These are phyloP conservation scores for Tilletia indica DNA, from an alignment of 1,284 basidiomycete genomes.

Conservation along the genomic window DNA sequence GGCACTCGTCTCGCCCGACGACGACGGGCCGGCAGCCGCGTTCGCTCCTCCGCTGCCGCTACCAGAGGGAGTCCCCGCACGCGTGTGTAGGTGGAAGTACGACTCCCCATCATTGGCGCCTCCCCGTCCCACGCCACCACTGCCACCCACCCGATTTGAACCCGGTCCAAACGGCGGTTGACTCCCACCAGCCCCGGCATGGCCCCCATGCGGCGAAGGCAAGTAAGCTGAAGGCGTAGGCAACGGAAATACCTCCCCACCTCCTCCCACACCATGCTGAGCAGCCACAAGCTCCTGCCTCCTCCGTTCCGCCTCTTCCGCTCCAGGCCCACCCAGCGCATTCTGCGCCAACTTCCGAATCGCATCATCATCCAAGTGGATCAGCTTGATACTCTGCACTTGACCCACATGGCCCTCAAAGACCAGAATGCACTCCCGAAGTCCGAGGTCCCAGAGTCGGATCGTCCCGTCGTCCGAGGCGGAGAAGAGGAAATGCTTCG, in stretches of 20 bases:
- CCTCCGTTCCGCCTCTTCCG: slow-evolving; percentile 15
- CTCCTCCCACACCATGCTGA: slow-evolving; percentile 19
- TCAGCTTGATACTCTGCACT: slow-evolving; percentile 83
- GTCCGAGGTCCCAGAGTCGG: slow-evolving; percentile 86
- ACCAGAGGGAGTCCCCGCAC: neutral
- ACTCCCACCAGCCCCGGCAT: no score
- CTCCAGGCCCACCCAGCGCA: slow-evolving; percentile 49
- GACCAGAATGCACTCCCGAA: slow-evolving; percentile 75
- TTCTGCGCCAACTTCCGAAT: slow-evolving; percentile 43
- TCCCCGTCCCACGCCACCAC: neutral
- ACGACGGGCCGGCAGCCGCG: neutral
- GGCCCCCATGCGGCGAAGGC: neutral
- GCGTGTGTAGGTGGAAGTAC: neutral
- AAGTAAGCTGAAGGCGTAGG: neutral
- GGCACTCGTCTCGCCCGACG: neutral
- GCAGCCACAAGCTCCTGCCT: slow-evolving; percentile 6
- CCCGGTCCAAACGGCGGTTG: no score
- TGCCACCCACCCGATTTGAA: no score
- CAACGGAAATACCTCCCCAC: slow-evolving; percentile 20
- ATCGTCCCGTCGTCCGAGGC: slow-evolving; percentile 92
- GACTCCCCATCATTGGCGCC: neutral
- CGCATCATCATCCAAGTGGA: slow-evolving; percentile 60
- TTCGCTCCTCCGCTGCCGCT: neutral
- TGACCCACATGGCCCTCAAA: slow-evolving; percentile 91
- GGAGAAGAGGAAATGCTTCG: slow-evolving; percentile 70